Evolutionary conservation across 2,329 filamentous ascomycete genomes (phyloP).

Genomic region (Botrytis fabae): DNA sequence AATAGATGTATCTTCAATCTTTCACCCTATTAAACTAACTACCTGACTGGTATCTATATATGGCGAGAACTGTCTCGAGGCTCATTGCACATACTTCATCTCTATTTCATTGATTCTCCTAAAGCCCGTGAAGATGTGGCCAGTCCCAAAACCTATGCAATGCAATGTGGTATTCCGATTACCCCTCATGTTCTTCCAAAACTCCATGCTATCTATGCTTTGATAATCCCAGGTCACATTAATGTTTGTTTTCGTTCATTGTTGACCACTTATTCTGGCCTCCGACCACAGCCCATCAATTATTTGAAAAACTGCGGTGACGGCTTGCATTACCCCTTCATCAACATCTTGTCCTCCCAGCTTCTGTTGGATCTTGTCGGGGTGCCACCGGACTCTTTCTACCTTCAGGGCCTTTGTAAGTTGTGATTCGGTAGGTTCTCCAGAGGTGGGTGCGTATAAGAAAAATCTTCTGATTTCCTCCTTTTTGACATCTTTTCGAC

Average conservation of each 20-base stretch:
- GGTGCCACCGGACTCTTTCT: conserved; percentile 93
- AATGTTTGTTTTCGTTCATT: background rate
- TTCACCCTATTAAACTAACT: background rate
- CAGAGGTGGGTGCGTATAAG: conserved; percentile 48
- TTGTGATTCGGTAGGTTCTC: conserved; percentile 40
- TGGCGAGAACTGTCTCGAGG: background rate
- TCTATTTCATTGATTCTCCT: background rate
- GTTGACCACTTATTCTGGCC: conserved; percentile 23
- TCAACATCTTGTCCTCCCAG: conserved; percentile 72
- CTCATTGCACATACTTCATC: background rate
- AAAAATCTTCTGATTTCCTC: conserved; percentile 64
- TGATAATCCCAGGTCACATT: background rate
- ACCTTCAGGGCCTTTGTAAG: conserved; percentile 64
- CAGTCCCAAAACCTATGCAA: background rate
- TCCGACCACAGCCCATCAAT: conserved; percentile 80
- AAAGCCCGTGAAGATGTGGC: background rate
- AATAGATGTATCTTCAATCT: background rate
- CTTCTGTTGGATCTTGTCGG: conserved; percentile 93
- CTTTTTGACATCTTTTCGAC: conserved; percentile 53
- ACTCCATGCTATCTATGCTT: conserved; percentile 29
- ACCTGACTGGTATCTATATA: background rate
- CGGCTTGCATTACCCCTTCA: conserved; percentile 68
- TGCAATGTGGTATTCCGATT: conserved; percentile 7
- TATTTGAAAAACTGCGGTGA: conserved; percentile 90
- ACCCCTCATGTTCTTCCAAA: conserved; percentile 21